Percentiles rank a stretch among this genome's conserved stretches.
phyloP scores from a whole-genome alignment of 2,329 filamentous ascomycete genomes.

The Fusarium foetens region DNA sequence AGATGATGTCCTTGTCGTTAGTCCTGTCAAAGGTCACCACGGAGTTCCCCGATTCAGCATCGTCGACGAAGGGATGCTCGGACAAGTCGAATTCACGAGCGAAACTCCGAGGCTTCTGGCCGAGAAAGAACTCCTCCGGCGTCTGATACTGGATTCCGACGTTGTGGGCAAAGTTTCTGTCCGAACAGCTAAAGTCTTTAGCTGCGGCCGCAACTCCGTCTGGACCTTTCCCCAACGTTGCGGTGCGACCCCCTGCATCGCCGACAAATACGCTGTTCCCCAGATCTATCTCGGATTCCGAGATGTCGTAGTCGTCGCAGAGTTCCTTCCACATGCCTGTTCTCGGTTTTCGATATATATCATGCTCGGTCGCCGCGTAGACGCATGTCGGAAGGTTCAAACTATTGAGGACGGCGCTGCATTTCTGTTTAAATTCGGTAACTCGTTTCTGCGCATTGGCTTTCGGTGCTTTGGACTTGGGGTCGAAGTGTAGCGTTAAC shows the following conservation, averaged over 20 bases:
- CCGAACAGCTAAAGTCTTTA: constrained; percentile 74
- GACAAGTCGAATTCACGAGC: constrained; percentile 76
- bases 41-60: constrained; percentile 39
- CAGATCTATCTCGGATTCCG: constrained; percentile 71
- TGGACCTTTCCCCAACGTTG: constrained; percentile 46
- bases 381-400: constrained; percentile 81
- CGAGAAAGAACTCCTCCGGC: constrained; percentile 91
- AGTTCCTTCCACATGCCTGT: constrained; percentile 84
- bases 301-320: constrained; percentile 68
- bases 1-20: constrained; percentile 76
- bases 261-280: constrained; percentile 84
- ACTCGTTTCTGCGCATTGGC: constrained; percentile 69
- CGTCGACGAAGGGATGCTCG: constrained; percentile 55
- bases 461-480: constrained; percentile 74
- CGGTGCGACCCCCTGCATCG: constrained; percentile 76
- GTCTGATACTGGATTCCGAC: constrained; percentile 83
- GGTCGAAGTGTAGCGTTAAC: constrained; percentile 76
- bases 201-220: constrained; percentile 41
- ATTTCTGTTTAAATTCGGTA: constrained; percentile 84
- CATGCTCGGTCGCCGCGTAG: constrained; percentile 87
- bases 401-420: constrained; percentile 72
- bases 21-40: constrained; percentile 66
- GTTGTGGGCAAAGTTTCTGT: constrained; percentile 86
- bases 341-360: constrained; percentile 87
- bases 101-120: constrained; percentile 72